Evolutionary conservation across 2,329 filamentous ascomycete genomes (phyloP), one percentile per base, ranked within the genome.

Genomic region (Penicillium sp.): DNA sequence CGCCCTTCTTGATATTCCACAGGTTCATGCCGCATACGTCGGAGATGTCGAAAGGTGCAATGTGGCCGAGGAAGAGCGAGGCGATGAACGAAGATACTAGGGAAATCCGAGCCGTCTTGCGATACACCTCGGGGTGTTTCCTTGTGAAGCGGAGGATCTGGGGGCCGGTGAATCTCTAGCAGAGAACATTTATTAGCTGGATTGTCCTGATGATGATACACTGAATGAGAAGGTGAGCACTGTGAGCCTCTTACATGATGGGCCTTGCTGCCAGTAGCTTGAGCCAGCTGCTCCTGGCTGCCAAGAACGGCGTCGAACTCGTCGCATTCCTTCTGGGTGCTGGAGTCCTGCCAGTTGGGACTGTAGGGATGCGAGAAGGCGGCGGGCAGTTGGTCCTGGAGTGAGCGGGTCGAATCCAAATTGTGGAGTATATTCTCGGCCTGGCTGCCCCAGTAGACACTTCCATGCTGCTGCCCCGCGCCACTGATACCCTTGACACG

Each of bases 301-400:
- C 89, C 90, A 7, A 97, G 77, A 49, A 80, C 79, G 5, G 78
- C 82, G 72, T 97, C 92, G 69, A 97, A 97, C 59, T 84, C 81
- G 71, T 97, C 92, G 70, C 92, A 97, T 76, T 99, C 90, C 62
- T 81, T 81, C 77, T 97, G 92, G 2, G 94, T 97, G 76, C 92
- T 96, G 58, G 92, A 89, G 73, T 99, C 94, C 77, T 97, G 94
- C 94, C 94, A 99, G 73, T 97, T 99, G 7, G 94, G 94, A 61
- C 91, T 92, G 76, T 87, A 92, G 4, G 89, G 87, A 72, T 95
- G 89, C 14, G 92, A 89, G 69, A 97, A 90, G 0, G 88, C 89
- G 3, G 76, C 78, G 9, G 78, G 77, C 23, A 97, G 78, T 76
- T 96, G 92, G 56, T 89, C 86, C 46, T 89, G 81, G 43, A 97